Evolutionary conservation across 2,329 filamentous ascomycete genomes (phyloP), one percentile per base, ranked within the genome.

Genomic region (Cercospora sp.): DNA sequence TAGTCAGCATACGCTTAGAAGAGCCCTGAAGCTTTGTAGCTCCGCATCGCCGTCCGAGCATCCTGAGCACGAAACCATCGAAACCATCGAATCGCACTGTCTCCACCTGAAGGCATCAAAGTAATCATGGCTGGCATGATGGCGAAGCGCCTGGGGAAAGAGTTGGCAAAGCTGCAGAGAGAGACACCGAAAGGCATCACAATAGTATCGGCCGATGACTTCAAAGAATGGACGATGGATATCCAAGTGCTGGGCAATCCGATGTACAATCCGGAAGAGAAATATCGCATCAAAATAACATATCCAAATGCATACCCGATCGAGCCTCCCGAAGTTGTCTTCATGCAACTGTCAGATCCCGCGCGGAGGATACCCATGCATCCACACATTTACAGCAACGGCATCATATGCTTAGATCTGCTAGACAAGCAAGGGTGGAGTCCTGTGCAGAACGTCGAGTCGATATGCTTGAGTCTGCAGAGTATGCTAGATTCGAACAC

Each of bases 401-500:
- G 95, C 74, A 97, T 98, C 79, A 99, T 99, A 78, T 99, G 95
- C 77, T 90, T 99, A 60, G 95, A 99, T 75, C 87, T 99, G 1
- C 88, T 99, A 8, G 93, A 93, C 63, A 84, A 87, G 9, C 90
- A 93, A 71, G 95, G 95, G 66, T 99, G 95, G 95, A 95, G 91
- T 59, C 95, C 95, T 0, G 94, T 99, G 0, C 95, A 99, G 78
- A 97, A 94, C 68, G 95, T 97, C 8, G 94, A 98, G 83, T 97
- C 91, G 76, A 90, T 99, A 28, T 97, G 93, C 83, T 95, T 99
- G 88, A 97, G 93, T 80, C 87, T 99, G 64, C 95, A 99, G 82
- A 97, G 93, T 82, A 99, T 99, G 95, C 82, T 99, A 77, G 97
- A 95, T 1, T 93, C 94, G 69, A 99, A 99, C 79, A 90, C 88